A percentile compares a stretch with the other conserved stretches of the same genome.
Conservation (phyloP, 2,329 filamentous ascomycete genomes). For the Annulohypoxylon truncatum region DNA sequence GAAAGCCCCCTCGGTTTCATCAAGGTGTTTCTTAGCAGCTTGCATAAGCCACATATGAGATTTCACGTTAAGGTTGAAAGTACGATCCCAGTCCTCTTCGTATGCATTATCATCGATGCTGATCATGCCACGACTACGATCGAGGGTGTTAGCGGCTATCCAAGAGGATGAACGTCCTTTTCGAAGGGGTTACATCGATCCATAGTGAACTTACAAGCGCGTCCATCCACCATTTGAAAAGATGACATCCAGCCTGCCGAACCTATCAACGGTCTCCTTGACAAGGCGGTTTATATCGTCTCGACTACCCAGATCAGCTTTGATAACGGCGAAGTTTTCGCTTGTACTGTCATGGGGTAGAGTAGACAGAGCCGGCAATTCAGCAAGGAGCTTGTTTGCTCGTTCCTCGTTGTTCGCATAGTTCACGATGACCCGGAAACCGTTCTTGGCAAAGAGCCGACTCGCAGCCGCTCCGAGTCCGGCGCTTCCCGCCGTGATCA, state of each 20-base stretch:
- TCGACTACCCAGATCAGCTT: constrained; percentile 73
- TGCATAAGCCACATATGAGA: constrained; percentile 70
- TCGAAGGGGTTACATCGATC: not conserved
- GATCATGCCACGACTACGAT: constrained; percentile 52
- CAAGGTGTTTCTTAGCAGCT: constrained; percentile 64
- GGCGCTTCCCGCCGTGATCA: constrained; percentile 66
- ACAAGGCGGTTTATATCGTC: constrained; percentile 70
- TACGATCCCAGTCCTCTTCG: constrained; percentile 70
- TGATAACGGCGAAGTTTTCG: constrained; percentile 61
- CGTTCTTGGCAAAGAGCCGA: constrained; percentile 74
- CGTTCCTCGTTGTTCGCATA: constrained; percentile 72
- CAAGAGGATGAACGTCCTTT: not conserved
- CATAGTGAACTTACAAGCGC: constrained; percentile 44
- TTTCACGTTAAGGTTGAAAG: constrained; percentile 72
- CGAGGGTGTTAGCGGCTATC: constrained; percentile 8
- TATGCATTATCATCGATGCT: constrained; percentile 64
- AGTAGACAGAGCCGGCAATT: constrained; percentile 62
- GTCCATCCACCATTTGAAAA: constrained; percentile 79
- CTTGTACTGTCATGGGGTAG: constrained; percentile 40
- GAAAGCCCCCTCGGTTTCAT: constrained; percentile 68
- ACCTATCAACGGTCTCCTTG: constrained; percentile 65
- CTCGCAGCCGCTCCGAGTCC: constrained; percentile 78
- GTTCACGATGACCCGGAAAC: constrained; percentile 78
- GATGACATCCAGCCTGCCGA: constrained; percentile 80
- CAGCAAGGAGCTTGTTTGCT: constrained; percentile 68